These are phyloP conservation scores for Russula dissimulans DNA, from an alignment of 768 basidiomycete genomes.

Conservation along the genomic window DNA sequence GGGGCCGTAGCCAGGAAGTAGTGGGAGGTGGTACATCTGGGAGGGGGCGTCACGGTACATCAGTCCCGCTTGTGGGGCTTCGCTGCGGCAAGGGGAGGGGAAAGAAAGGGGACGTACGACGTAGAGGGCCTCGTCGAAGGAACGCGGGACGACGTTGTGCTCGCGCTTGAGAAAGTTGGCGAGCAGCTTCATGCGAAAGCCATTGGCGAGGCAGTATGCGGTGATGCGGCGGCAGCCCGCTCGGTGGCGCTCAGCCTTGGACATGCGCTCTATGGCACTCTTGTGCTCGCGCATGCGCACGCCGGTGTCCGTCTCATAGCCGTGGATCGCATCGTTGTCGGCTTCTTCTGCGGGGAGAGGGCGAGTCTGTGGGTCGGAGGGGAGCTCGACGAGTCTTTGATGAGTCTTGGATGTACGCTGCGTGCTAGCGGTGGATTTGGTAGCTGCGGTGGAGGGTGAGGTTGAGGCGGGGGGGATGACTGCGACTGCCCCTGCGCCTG, in stretches of 20 bases:
- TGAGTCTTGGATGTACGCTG: slow-evolving; percentile 85
- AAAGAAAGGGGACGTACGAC: slow-evolving; percentile 47
- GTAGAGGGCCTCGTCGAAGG: slow-evolving; percentile 92
- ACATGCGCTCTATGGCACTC: slow-evolving; percentile 83
- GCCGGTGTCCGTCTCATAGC: slow-evolving; percentile 56
- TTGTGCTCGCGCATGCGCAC: slow-evolving; percentile 43
- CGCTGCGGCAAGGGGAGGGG: neutral
- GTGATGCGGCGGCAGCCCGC: slow-evolving; percentile 78
- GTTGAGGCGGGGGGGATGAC: neutral
- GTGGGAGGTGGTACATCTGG: slow-evolving; percentile 88
- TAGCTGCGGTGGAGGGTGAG: neutral
- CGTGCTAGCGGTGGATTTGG: slow-evolving; percentile 22
- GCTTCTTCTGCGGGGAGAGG: slow-evolving; percentile 32
- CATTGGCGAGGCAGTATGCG: slow-evolving; percentile 83
- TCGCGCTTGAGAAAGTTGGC: slow-evolving; percentile 85
- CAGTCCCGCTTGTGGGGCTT: neutral
- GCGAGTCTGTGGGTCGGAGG: slow-evolving; percentile 82
- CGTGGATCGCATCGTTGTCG: slow-evolving; percentile 44
- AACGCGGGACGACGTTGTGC: slow-evolving; percentile 78
- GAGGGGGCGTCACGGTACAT: neutral
- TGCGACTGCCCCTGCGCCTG: neutral
- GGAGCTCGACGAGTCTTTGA: slow-evolving; percentile 83
- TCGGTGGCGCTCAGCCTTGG: slow-evolving; percentile 70
- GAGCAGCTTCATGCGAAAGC: slow-evolving; percentile 74
- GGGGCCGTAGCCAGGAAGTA: slow-evolving; percentile 85